Percentiles rank a stretch among this genome's conserved stretches.
phyloP scores from a whole-genome alignment of 768 basidiomycete genomes.

The Kwoniella mangroviensis region DNA sequence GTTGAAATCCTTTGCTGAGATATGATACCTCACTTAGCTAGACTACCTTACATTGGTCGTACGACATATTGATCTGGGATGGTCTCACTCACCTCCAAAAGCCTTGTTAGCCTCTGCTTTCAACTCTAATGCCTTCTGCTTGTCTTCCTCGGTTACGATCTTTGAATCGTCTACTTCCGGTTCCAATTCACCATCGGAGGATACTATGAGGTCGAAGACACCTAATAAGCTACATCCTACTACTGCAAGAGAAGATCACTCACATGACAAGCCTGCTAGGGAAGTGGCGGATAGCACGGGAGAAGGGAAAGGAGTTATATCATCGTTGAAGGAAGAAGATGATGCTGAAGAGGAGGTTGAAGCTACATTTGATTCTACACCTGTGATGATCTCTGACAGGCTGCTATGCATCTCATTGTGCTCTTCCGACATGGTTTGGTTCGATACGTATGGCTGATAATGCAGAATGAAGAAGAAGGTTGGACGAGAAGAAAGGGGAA shows the following conservation, averaged over 20 bases:
- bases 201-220: slow-evolving; percentile 23
- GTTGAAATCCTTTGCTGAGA: slow-evolving; percentile 70
- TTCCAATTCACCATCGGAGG: slow-evolving; percentile 49
- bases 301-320: slow-evolving; percentile 49
- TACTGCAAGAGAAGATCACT: slow-evolving; percentile 9
- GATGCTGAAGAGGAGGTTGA: slow-evolving; percentile 23
- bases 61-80: no score
- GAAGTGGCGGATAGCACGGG: slow-evolving; percentile 36
- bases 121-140: slow-evolving; percentile 68
- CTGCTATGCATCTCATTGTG: slow-evolving; percentile 21
- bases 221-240: no score
- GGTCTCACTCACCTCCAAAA: slow-evolving; percentile 61
- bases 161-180: slow-evolving; percentile 46
- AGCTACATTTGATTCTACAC: slow-evolving; percentile 36
- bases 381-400: slow-evolving; percentile 38
- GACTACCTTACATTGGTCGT: no score
- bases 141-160: slow-evolving; percentile 71
- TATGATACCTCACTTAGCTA: neutral
- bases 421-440: neutral
- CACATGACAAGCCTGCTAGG: slow-evolving; percentile 40
- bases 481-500: neutral
- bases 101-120: slow-evolving; percentile 89
- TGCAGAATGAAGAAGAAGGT: neutral
- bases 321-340: slow-evolving; percentile 24
- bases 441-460: neutral